Conservation (phyloP, 2,329 filamentous ascomycete genomes). For the Lachnellula cervina region DNA sequence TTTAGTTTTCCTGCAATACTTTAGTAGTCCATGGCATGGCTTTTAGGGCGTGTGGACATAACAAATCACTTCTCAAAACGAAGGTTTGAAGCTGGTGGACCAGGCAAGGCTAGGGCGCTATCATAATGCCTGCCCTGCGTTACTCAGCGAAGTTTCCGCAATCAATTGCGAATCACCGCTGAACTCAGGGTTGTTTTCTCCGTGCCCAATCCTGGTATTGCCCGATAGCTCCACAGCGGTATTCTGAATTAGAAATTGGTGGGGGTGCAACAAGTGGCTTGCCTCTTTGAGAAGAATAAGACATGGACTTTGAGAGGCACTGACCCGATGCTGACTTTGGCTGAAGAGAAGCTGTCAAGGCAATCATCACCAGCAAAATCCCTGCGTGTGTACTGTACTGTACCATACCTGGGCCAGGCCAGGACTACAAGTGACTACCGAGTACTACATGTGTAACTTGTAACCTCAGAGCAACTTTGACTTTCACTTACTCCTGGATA, state of each 20-base stretch:
- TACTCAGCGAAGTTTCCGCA: not conserved
- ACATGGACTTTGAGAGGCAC: no score
- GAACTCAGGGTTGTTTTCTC: not conserved
- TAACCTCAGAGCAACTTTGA: no score
- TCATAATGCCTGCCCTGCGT: not conserved
- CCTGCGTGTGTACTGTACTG: no score
- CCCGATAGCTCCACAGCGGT: not conserved
- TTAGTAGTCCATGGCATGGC: no score
- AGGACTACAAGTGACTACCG: no score
- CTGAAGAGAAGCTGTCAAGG: not conserved
- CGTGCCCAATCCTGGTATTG: not conserved
- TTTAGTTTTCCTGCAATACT: no score
- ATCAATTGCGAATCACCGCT: not conserved
- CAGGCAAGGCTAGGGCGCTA: not conserved
- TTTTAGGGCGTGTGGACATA: no score
- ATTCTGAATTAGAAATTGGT: not conserved
- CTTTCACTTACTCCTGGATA: no score
- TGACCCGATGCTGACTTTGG: no score
- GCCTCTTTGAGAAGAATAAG: not conserved
- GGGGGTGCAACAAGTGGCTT: not conserved
- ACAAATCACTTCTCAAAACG: no score
- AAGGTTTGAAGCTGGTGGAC: not conserved
- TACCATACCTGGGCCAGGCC: no score
- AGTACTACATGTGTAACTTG: no score
- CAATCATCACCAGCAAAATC: not conserved